phyloP scores from a whole-genome alignment of 2,329 filamentous ascomycete species.

The Exophiala sp. region DNA sequence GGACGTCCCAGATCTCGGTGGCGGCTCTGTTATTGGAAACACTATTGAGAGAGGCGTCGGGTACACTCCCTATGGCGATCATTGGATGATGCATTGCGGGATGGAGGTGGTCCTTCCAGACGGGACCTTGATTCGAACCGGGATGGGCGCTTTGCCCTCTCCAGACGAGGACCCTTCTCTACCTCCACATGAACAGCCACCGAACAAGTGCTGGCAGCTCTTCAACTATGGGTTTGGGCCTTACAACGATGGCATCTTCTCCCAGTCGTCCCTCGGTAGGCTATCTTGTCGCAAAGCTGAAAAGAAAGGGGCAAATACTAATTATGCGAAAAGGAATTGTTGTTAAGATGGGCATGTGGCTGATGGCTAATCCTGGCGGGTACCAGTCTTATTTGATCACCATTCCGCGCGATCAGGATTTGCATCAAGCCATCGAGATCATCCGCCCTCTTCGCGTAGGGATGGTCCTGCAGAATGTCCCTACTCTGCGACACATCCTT shows the following conservation, averaged over 20 bases:
- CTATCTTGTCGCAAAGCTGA: no score
- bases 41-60: conserved; percentile 42
- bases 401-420: conserved; percentile 46
- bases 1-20: conserved; percentile 47
- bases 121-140: conserved; percentile 38
- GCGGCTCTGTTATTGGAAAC: conserved; percentile 50
- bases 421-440: conserved; percentile 39
- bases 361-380: conserved; percentile 50
- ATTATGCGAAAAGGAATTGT: no score
- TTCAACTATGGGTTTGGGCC: conserved; percentile 41
- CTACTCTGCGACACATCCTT: conserved; percentile 42
- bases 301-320: no score
- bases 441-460: conserved; percentile 34
- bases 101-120: conserved; percentile 42
- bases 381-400: conserved; percentile 44
- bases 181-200: conserved; percentile 9
- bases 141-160: conserved; percentile 36
- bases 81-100: conserved; percentile 43
- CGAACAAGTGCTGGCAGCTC: conserved; percentile 39
- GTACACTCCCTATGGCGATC: conserved; percentile 37
- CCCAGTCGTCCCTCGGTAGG: conserved; percentile 48
- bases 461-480: conserved; percentile 47
- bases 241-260: conserved; percentile 43
- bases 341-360: conserved; percentile 51
- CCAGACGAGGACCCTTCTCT: conserved; percentile 8